Evolutionary conservation across 371 early-diverging fungal genomes (phyloP).

Genomic region (Apophysomyces sp.): DNA sequence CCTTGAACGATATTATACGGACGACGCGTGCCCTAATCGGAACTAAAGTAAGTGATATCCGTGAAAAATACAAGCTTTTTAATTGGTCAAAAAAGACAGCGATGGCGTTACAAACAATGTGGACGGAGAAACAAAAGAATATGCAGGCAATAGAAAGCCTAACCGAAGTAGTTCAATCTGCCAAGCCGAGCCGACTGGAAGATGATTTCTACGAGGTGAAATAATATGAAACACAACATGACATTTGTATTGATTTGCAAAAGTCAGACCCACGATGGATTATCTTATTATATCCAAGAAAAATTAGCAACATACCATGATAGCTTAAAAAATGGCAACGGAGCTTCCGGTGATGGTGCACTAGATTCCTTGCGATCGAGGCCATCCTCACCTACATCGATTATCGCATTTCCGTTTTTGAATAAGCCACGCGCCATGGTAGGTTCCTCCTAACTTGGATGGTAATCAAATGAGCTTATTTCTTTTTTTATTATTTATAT

Average conservation of each 20-base stretch:
- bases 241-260: background rate
- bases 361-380: conserved; percentile 1
- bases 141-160: conserved; percentile 11
- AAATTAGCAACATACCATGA: conserved; percentile 23
- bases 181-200: background rate
- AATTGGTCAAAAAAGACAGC: background rate
- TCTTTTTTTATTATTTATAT: background rate
- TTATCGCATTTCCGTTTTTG: conserved; percentile 21
- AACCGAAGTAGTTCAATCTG: background rate
- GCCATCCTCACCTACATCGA: conserved; percentile 15
- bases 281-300: conserved; percentile 31
- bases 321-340: conserved; percentile 13
- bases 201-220: background rate
- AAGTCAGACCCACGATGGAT: conserved; percentile 5
- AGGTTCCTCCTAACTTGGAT: background rate
- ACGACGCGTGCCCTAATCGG: conserved; percentile 16
- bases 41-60: conserved; percentile 14
- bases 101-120: background rate
- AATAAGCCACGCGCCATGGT: conserved; percentile 24
- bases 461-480: background rate
- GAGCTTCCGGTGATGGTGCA: conserved; percentile 6
- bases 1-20: conserved; percentile 17
- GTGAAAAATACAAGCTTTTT: background rate
- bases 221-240: background rate
- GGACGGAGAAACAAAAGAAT: conserved; percentile 17